Percentiles rank a stretch among this genome's conserved stretches.
These are phyloP conservation scores for Penicillium mononematosum DNA, from an alignment of 495 filamentous ascomycete species.

Conservation along the genomic window DNA sequence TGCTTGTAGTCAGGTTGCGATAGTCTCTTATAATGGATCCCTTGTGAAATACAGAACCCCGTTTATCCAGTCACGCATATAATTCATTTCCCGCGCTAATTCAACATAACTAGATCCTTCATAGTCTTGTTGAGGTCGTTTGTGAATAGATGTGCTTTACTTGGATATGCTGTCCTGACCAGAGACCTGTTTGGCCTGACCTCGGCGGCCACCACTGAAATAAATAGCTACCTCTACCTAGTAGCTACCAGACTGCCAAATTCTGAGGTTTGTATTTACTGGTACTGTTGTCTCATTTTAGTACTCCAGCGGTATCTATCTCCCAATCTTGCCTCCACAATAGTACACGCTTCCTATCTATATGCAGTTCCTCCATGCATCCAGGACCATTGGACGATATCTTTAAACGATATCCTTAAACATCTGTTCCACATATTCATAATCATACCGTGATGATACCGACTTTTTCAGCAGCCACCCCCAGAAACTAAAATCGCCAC, in stretches of 20 bases:
- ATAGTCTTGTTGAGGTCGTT: background rate
- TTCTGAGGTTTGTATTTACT: background rate
- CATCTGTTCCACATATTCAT: too few relatives aligned
- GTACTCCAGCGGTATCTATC: background rate
- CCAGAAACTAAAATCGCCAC: too few relatives aligned
- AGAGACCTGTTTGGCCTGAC: background rate
- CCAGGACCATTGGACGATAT: background rate
- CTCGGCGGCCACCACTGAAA: background rate
- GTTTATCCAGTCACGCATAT: background rate
- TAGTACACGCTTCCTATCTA: background rate
- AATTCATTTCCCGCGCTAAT: background rate
- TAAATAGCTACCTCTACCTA: background rate
- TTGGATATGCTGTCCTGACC: too few relatives aligned
- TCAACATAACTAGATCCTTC: background rate
- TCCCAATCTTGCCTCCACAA: background rate
- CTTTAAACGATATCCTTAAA: background rate
- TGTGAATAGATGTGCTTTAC: too few relatives aligned
- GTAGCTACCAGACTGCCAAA: background rate
- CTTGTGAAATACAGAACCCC: background rate
- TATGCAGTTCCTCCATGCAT: background rate
- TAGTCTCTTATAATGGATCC: background rate
- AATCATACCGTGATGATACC: too few relatives aligned
- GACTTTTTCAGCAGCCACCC: too few relatives aligned
- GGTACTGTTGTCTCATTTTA: background rate
- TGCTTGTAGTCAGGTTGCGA: background rate